Percentiles rank a stretch among this genome's conserved stretches.
Evolutionary conservation across 306 rosid species (phyloP).

Genomic region (Carpinus viminea): DNA sequence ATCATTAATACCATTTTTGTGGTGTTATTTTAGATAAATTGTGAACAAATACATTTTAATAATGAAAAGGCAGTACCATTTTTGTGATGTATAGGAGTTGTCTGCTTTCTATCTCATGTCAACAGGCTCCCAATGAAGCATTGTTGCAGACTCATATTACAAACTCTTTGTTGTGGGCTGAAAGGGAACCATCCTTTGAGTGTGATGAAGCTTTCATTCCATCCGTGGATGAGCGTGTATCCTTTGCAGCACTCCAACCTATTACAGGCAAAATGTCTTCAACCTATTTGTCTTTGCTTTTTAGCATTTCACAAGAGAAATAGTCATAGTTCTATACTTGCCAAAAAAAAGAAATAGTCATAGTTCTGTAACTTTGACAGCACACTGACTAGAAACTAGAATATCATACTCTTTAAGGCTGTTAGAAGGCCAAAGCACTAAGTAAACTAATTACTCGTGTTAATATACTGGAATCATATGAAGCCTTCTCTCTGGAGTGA

Average conservation of each 20-base stretch:
- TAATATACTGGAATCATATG: neutral
- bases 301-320: neutral
- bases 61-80: neutral
- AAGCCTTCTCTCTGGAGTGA: neutral
- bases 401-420: neutral
- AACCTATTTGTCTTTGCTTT: neutral
- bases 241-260: conserved; percentile 53
- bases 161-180: conserved; percentile 47
- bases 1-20: neutral
- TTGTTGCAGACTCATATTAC: conserved; percentile 42
- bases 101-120: neutral
- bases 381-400: no score
- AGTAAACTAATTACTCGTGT: neutral
- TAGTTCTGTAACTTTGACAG: neutral
- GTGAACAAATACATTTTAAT: neutral
- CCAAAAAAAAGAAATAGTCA: neutral
- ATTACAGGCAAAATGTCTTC: conserved; percentile 38
- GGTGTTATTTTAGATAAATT: neutral
- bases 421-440: neutral
- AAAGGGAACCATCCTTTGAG: conserved; percentile 31
- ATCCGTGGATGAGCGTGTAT: conserved; percentile 41
- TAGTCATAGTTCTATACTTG: conserved; percentile 5
- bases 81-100: neutral
- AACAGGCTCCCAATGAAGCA: conserved; percentile 52
- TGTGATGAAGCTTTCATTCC: conserved; percentile 47